Evolutionary conservation across 257 asterid genomes (phyloP), one percentile per base, ranked within the genome.

Genomic region (Primulina eburnea): DNA sequence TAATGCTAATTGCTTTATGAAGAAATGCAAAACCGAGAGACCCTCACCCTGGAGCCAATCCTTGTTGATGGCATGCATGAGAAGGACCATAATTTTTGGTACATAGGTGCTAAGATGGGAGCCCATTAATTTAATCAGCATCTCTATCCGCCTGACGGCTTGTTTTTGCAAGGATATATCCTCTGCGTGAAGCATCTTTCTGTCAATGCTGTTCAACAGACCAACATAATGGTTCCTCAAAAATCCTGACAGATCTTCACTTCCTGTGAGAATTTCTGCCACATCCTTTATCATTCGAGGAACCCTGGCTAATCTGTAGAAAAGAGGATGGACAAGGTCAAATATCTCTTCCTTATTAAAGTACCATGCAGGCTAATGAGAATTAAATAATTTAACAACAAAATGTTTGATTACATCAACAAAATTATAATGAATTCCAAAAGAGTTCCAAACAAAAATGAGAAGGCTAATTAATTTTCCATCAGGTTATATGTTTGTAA

Each of bases 51-150:
- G 96, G 78, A 93, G 96, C 85, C 83, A 79, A 73, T 87, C 96
- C 81, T 89, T 90, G 66, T 83, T 83, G 67, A 90, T 89, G 69
- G 89, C 84, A 84, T 90, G 97, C 97, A 90, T 93, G 82, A 92
- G 97, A 83, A 93, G 95, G 76, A 93, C 99, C 99, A 93, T 93
- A 55, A 93, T 83, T 80, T 90, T 93, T 50, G 99, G 99, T 32
- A 90, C 95, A 50, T 93, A 83, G 59, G 97, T 83, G 87, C 93
- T 79, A 66, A 93, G 95, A 73, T 93, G 94, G 75, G 95, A 75
- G 62, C 95, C 99, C 90, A 93, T 93, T 88, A 90, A 76, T 73
- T 82, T 79, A 68, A 90, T 89, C 72, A 93, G 86, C 95, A 93
- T 81, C 86, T 89, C 90, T 73, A 93, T 93, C 47, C 97, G 85